Evolutionary conservation across 441 rosid species (phyloP).

Genomic region (Syzygium malaccense): DNA sequence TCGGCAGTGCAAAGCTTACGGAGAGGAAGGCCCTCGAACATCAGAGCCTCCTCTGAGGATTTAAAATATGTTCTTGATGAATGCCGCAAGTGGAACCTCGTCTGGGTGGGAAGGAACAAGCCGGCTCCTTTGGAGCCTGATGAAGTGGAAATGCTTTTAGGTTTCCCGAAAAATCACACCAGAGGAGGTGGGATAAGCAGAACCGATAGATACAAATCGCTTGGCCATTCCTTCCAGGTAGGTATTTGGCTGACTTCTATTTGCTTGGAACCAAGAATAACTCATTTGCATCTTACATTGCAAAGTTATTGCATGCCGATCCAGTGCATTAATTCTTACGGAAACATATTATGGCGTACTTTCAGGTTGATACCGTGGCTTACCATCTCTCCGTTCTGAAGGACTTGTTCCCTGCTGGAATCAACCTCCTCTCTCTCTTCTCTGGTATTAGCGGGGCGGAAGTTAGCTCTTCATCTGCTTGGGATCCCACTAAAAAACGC

Average conservation of each 20-base stretch:
- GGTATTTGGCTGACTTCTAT: background rate
- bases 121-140: constrained; percentile 86
- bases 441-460: constrained; percentile 96
- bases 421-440: constrained; percentile 77
- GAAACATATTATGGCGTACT: background rate
- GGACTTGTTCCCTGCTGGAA: constrained; percentile 51
- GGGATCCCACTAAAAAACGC: constrained; percentile 59
- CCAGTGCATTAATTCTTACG: background rate
- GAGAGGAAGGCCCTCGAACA: constrained; percentile 51
- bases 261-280: background rate
- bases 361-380: constrained; percentile 88
- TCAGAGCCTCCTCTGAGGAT: constrained; percentile 29
- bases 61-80: constrained; percentile 46
- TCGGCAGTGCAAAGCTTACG: constrained; percentile 56
- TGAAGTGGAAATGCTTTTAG: constrained; percentile 81
- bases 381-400: constrained; percentile 76
- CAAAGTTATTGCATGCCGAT: background rate
- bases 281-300: background rate
- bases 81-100: constrained; percentile 81
- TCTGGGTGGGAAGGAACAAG: constrained; percentile 87
- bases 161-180: constrained; percentile 75
- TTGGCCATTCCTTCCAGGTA: constrained; percentile 93
- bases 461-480: constrained; percentile 76
- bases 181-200: no score
- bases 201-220: constrained; percentile 15